Evolutionary conservation across 192 early-diverging fungal species (phyloP), one percentile per base, ranked within the genome.

Genomic region (Mortierella antarctica): DNA sequence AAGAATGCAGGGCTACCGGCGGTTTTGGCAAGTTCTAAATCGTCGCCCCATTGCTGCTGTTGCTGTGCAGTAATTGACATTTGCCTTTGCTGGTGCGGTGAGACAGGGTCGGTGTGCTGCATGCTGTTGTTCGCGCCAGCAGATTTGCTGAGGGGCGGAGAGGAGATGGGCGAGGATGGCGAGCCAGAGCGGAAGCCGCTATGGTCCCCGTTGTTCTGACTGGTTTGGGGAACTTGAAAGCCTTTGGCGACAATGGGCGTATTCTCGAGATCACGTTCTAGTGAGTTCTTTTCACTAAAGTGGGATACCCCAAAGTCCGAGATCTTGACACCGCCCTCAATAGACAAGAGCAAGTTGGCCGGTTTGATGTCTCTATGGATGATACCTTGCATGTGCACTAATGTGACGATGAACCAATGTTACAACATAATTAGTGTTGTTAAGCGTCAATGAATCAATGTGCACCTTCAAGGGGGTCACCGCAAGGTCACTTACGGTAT

Each of bases 291-390:
- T 53, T 80, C 80, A 50, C 92, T 89, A 51, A 97, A 93, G 40
- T 96, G 95, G 21, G 94, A 96, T 46, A 98, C 96, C 50, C 98
- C 98, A 93, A 99, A 99, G 73, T 99, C 98, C 0, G 95, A 95
- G 14, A 99, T 97, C 82, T 99, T 99, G 47, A 98, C 96, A 5
- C 88, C 76, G 7, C 88, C 84, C 13, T 92, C 92, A 20, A 84
- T 86, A 1, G 90, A 93, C 57, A 92, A 79, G 21, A 99, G 86
- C 56, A 99, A 77, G 78, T 99, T 99, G 21, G 97, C 96, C 0
- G 98, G 97, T 85, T 99, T 99, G 82, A 99, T 95, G 67, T 99
- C 98, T 23, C 97, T 87, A 74, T 99, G 98, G 40, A 99, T 92
- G 61, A 99, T 96, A 44, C 98, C 96, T 66, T 94, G 95, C 70